phyloP scores from a whole-genome alignment of 2,329 filamentous ascomycete species.

The Sarocladium brachiariae region DNA sequence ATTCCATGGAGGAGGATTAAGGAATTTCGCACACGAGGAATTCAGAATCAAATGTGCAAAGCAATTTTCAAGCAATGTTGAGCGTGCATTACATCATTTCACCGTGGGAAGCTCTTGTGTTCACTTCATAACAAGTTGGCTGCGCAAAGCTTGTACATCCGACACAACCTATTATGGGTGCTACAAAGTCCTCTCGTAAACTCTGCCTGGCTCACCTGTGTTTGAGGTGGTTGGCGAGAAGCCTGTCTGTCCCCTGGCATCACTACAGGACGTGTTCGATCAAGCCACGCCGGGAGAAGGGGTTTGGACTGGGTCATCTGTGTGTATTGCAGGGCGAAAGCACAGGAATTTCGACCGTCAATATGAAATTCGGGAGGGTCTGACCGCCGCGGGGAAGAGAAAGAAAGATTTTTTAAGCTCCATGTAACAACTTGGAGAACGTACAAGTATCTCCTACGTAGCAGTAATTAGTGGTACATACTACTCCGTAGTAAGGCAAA shows the following conservation, averaged over 20 bases:
- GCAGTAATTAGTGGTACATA: too few relatives aligned
- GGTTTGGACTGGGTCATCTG: too few relatives aligned
- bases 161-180: not conserved
- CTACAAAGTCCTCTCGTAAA: too few relatives aligned
- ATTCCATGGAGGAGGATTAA: constrained; percentile 51
- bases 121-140: too few relatives aligned
- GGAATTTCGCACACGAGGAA: too few relatives aligned
- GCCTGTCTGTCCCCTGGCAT: not conserved
- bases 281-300: not conserved
- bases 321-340: constrained; percentile 4
- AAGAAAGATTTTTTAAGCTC: too few relatives aligned
- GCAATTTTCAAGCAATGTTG: too few relatives aligned
- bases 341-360: constrained; percentile 1
- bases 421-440: too few relatives aligned
- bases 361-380: not conserved
- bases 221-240: not conserved
- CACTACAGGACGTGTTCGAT: not conserved
- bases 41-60: not conserved
- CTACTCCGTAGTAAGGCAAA: too few relatives aligned
- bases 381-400: not conserved
- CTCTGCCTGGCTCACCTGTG: not conserved
- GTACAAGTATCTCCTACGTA: too few relatives aligned
- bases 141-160: not conserved
- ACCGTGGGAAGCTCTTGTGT: too few relatives aligned
- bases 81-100: too few relatives aligned